Conservation (phyloP, 768 basidiomycete species). For the Psilocybe azurescens region DNA sequence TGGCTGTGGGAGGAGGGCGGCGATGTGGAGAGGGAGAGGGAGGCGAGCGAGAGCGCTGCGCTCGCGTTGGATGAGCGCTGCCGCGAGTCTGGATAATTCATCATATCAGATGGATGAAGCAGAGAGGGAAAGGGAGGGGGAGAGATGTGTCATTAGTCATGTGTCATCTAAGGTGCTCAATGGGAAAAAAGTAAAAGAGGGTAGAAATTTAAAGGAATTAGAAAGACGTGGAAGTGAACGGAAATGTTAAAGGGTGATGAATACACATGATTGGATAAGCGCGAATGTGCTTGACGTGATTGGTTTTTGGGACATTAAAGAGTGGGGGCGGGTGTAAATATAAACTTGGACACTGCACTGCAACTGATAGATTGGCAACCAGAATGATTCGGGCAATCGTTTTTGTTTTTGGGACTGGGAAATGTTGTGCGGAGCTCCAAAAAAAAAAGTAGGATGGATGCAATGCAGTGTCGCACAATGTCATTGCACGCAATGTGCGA, state of each 20-base stretch:
- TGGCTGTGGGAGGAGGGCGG: slow-evolving; percentile 29
- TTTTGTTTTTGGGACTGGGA: neutral
- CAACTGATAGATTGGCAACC: neutral
- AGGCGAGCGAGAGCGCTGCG: slow-evolving; percentile 28
- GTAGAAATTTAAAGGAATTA: neutral
- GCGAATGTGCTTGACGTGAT: too few relatives aligned
- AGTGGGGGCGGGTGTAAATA: too few relatives aligned
- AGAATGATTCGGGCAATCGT: neutral
- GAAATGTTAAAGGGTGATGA: neutral
- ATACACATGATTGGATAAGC: too few relatives aligned
- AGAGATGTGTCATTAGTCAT: slow-evolving; percentile 1
- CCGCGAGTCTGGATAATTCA: neutral
- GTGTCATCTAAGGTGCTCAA: slow-evolving; percentile 7
- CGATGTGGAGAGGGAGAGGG: slow-evolving; percentile 49
- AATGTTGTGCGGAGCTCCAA: neutral
- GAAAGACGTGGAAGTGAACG: neutral
- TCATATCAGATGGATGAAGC: neutral
- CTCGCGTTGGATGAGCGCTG: slow-evolving; percentile 9
- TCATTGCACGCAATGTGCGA: too few relatives aligned
- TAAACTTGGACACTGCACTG: too few relatives aligned
- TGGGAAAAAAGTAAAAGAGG: neutral
- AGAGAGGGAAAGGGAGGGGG: neutral
- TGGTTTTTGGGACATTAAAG: too few relatives aligned
- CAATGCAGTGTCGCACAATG: too few relatives aligned
- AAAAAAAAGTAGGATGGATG: too few relatives aligned